Percentiles rank a stretch among this genome's conserved stretches.
These are phyloP conservation scores for Microbotryomycetes sp. DNA, from an alignment of 1,284 basidiomycete genomes.

Conservation along the genomic window DNA sequence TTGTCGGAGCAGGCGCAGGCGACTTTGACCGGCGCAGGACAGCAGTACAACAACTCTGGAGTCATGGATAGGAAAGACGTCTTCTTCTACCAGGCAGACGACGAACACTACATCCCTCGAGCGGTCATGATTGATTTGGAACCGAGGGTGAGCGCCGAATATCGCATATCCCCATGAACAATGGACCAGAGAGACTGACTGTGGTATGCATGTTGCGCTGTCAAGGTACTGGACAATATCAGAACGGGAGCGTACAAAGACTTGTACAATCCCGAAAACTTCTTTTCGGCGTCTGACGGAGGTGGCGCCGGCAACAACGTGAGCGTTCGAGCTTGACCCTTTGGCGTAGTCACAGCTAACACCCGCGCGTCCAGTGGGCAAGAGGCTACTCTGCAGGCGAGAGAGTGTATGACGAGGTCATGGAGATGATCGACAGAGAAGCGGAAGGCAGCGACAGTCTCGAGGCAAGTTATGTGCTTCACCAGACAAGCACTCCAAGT, in stretches of 20 bases:
- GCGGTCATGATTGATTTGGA: slow-evolving; percentile 97
- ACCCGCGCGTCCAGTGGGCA: slow-evolving; percentile 21
- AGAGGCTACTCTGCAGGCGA: slow-evolving; percentile 66
- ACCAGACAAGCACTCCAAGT: neutral
- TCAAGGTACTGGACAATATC: slow-evolving; percentile 91
- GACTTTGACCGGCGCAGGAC: neutral
- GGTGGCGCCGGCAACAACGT: slow-evolving; percentile 94
- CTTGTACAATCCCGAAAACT: slow-evolving; percentile 97
- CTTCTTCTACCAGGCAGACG: slow-evolving; percentile 99
- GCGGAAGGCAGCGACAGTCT: slow-evolving; percentile 96
- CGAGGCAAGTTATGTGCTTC: slow-evolving; percentile 56
- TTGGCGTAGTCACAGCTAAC: neutral
- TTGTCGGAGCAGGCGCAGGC: slow-evolving; percentile 76
- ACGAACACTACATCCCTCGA: slow-evolving; percentile 97
- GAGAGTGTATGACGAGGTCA: slow-evolving; percentile 88
- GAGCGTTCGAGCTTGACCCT: neutral
- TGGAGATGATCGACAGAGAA: slow-evolving; percentile 99
- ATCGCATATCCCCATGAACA: neutral
- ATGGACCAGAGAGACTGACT: neutral
- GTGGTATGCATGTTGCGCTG: neutral
- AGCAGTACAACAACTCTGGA: neutral
- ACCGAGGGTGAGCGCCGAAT: slow-evolving; percentile 62
- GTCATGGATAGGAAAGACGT: slow-evolving; percentile 84
- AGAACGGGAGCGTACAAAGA: slow-evolving; percentile 83
- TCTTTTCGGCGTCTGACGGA: slow-evolving; percentile 89